Evolutionary conservation across 345 rosid genomes (phyloP), one percentile per base, ranked within the genome.

Genomic region (Linum tenue): DNA sequence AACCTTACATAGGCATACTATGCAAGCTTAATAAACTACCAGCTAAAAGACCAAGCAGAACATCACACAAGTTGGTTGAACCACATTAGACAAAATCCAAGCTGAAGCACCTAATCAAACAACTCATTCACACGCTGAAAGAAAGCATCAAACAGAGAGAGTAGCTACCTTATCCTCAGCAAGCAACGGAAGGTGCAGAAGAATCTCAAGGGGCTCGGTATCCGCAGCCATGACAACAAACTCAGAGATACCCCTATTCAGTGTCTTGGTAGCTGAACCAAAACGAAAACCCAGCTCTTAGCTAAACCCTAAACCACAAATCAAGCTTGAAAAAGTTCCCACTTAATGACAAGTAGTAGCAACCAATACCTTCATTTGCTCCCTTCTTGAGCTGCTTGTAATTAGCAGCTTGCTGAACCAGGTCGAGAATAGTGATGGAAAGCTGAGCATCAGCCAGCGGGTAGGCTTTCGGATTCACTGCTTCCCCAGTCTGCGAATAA

Each of bases 381-480:
- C 98, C 97, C 81, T 94, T 92, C 67, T 94, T 94, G 69, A 94
- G 99, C 75, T 94, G 99, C 85, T 88, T 90, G 90, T 90, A 88
- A 70, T 90, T 86, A 61, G 95, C 86, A 41, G 97, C 99, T 80
- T 94, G 97, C 64, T 90, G 96, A 69, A 94, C 85, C 15, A 94
- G 95, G 79, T 94, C 97, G 31, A 90, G 76, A 39, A 94, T 94
- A 7, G 97, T 88, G 17, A 84, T 84, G 0, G 86, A 55, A 40
- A 94, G 75, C 79, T 90, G 87, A 7, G 92, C 74, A 75, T 86
- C 90, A 0, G 97, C 96, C 3, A 94, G 83, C 0, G 99, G 99
- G 69, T 88, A 88, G 0, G 96, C 97, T 76, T 86, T 88, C 0
- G 98, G 89, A 77, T 92, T 92, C 61, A 86, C 96, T 3, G 72